Conservation (phyloP, 2,329 filamentous ascomycete species). For the Ophiostoma ips region DNA sequence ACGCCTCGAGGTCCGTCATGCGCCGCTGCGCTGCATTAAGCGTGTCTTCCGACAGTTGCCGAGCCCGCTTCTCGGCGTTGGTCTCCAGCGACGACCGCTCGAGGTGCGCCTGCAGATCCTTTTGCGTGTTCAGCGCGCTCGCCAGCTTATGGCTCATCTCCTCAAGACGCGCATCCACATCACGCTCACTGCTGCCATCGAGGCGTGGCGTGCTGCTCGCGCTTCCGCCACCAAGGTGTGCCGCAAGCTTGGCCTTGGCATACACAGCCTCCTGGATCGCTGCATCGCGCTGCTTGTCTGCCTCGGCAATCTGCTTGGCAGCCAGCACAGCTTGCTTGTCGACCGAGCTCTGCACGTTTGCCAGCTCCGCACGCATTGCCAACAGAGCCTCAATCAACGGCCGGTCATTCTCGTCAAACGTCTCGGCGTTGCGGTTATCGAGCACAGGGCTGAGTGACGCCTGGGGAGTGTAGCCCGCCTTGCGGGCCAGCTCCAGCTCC, state of each 20-base stretch:
- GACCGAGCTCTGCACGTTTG: conserved; percentile 78
- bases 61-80: conserved; percentile 65
- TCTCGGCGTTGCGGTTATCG: conserved; percentile 62
- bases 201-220: conserved; percentile 45
- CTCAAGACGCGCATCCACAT: conserved; percentile 49
- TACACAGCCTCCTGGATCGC: conserved; percentile 94
- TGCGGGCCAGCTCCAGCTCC: conserved; percentile 80
- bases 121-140: conserved; percentile 62
- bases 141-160: conserved; percentile 77
- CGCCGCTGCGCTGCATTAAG: conserved; percentile 69
- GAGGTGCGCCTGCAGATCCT: conserved; percentile 64
- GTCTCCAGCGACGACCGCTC: conserved; percentile 57
- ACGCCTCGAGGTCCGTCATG: conserved; percentile 69
- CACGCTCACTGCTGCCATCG: conserved; percentile 43
- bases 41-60: conserved; percentile 79
- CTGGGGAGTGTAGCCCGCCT: conserved; percentile 71
- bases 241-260: conserved; percentile 82
- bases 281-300: conserved; percentile 85
- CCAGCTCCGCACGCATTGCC: conserved; percentile 77
- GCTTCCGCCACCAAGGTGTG: conserved; percentile 45
- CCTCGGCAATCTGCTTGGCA: conserved; percentile 79
- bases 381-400: conserved; percentile 85
- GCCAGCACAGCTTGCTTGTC: conserved; percentile 78
- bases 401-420: conserved; percentile 82
- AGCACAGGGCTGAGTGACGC: conserved; percentile 56